These are phyloP conservation scores for Seiridium unicorne DNA, from an alignment of 2,329 filamentous ascomycete genomes.

Conservation along the genomic window DNA sequence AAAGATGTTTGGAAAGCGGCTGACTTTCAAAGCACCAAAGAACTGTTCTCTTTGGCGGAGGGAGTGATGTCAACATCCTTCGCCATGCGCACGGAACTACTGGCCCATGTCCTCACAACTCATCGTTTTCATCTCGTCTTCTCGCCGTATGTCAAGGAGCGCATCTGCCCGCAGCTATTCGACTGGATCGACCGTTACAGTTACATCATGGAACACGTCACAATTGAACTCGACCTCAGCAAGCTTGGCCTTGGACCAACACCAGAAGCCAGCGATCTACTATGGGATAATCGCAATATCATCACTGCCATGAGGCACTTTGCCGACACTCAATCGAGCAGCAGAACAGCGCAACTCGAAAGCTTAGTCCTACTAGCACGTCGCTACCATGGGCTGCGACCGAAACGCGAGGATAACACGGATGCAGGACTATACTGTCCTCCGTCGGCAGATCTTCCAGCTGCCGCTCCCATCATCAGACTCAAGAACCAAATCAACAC, in stretches of 20 bases:
- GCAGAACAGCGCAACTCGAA: neutral
- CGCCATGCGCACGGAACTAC: constrained; percentile 3
- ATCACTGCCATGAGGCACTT: neutral
- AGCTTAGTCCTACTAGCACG: constrained; percentile 9
- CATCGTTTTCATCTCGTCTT: constrained; percentile 9
- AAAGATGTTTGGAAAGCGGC: neutral
- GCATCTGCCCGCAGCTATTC: constrained; percentile 6
- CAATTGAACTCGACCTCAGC: constrained; percentile 9
- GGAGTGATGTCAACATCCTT: neutral
- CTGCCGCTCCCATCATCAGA: neutral
- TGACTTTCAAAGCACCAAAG: neutral
- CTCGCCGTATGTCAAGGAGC: constrained; percentile 3
- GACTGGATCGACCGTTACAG: constrained; percentile 7
- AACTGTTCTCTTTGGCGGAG: neutral
- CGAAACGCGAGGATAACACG: neutral
- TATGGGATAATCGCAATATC: neutral
- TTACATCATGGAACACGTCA: constrained; percentile 6
- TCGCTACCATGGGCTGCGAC: constrained; percentile 7
- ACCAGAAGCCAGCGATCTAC: neutral
- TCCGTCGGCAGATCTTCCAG: neutral
- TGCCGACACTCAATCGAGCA: neutral
- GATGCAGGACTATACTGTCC: neutral
- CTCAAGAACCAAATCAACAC: neutral
- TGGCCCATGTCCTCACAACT: constrained; percentile 5
- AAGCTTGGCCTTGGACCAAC: constrained; percentile 7